Conservation (phyloP, 1,139 yeast species). For the Taphrina wiesneri region DNA sequence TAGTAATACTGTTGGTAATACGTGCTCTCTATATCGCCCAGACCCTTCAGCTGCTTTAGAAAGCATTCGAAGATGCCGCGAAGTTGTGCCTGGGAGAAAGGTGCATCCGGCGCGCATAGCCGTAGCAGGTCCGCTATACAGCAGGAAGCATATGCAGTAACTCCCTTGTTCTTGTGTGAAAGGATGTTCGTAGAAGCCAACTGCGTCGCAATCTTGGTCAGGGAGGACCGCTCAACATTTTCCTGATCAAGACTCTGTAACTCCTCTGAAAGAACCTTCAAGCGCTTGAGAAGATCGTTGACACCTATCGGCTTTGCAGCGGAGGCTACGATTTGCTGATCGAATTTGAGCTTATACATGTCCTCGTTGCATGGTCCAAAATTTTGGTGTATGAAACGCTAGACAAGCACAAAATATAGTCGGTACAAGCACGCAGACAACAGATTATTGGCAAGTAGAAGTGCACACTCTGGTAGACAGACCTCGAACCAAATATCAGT, state of each 20-base stretch:
- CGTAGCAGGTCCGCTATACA: slow-evolving; percentile 75
- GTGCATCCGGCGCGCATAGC: slow-evolving; percentile 88
- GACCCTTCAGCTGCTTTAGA: slow-evolving; percentile 60
- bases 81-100: slow-evolving; percentile 67
- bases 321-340: slow-evolving; percentile 57
- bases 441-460: too few species aligned
- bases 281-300: slow-evolving; percentile 56
- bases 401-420: neutral
- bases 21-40: slow-evolving; percentile 62
- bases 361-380: slow-evolving; percentile 7
- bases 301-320: slow-evolving; percentile 58
- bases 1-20: slow-evolving; percentile 68
- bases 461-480: too few species aligned
- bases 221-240: slow-evolving; percentile 12
- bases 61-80: slow-evolving; percentile 49
- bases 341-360: slow-evolving; percentile 47
- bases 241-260: slow-evolving; percentile 19
- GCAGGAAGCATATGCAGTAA: slow-evolving; percentile 71
- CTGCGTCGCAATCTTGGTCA: slow-evolving; percentile 48
- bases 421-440: too few species aligned
- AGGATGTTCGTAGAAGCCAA: slow-evolving; percentile 61
- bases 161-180: slow-evolving; percentile 64
- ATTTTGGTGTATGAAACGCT: neutral
- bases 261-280: slow-evolving; percentile 41
- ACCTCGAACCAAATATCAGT: too few species aligned